Conservation (phyloP, 805 yeast species). For the Yamadazyma insecticola region DNA sequence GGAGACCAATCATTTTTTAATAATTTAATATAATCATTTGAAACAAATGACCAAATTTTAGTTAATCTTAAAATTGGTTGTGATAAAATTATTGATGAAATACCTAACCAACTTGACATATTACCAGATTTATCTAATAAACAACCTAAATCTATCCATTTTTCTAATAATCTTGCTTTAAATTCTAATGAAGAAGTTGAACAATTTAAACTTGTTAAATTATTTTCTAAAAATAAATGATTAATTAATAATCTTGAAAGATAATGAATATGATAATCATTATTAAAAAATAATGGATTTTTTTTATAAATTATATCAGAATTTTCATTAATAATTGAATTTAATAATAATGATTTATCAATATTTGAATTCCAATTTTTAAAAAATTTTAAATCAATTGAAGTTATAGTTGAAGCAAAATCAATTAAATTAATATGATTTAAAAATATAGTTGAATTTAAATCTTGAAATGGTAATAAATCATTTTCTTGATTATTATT, state of each 20-base stretch:
- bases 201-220: slow-evolving; percentile 11
- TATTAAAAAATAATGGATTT: slow-evolving; percentile 77
- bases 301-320: slow-evolving; percentile 40
- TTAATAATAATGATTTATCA: slow-evolving; percentile 73
- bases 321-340: slow-evolving; percentile 34
- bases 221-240: slow-evolving; percentile 58
- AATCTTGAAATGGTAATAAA: slow-evolving; percentile 22
- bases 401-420: slow-evolving; percentile 61
- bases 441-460: slow-evolving; percentile 47
- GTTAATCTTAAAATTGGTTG: slow-evolving; percentile 73
- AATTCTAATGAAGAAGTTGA: slow-evolving; percentile 24
- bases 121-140: slow-evolving; percentile 76
- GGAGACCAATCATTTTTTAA: slow-evolving; percentile 88
- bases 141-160: slow-evolving; percentile 85
- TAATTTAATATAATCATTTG: slow-evolving; percentile 51
- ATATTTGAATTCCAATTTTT: slow-evolving; percentile 70
- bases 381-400: slow-evolving; percentile 63
- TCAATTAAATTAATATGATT: slow-evolving; percentile 44
- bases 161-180: slow-evolving; percentile 64
- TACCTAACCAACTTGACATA: slow-evolving; percentile 91
- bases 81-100: slow-evolving; percentile 78
- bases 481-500: slow-evolving; percentile 5
- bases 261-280: slow-evolving; percentile 65
- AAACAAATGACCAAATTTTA: slow-evolving; percentile 71
- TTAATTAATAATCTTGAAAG: slow-evolving; percentile 64